Evolutionary conservation across 805 yeast genomes (phyloP).

Genomic region (Candida michaelii): DNA sequence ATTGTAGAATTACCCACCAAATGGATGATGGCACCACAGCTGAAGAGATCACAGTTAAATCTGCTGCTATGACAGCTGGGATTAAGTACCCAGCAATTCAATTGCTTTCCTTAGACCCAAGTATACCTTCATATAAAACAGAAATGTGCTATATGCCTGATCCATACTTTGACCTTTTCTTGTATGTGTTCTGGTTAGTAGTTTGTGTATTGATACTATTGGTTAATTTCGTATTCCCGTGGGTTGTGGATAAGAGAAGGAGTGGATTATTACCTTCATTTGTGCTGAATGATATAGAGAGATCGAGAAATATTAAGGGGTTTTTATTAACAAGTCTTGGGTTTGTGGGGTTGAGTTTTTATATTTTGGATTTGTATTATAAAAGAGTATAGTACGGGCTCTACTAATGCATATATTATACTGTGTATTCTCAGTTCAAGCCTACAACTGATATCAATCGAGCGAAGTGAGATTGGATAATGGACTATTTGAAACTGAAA

Average conservation of each 20-base stretch:
- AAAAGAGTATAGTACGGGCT: background rate
- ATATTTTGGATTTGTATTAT: constrained; percentile 6
- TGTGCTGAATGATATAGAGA: background rate
- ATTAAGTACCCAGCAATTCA: constrained; percentile 43
- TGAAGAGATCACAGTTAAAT: constrained; percentile 40
- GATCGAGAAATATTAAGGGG: background rate
- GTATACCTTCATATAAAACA: constrained; percentile 34
- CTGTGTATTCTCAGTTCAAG: too few relatives aligned
- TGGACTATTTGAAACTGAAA: constrained; percentile 31
- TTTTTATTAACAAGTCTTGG: background rate
- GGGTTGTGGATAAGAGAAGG: background rate
- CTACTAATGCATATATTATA: too few relatives aligned
- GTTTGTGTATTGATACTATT: constrained; percentile 15
- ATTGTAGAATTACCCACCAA: constrained; percentile 72
- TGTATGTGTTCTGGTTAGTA: constrained; percentile 28
- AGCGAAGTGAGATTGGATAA: background rate
- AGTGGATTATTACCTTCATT: constrained; percentile 1
- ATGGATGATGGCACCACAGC: constrained; percentile 11
- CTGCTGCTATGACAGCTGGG: constrained; percentile 44
- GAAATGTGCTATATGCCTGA: constrained; percentile 56
- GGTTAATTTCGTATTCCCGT: constrained; percentile 11
- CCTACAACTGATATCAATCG: too few relatives aligned
- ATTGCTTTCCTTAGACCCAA: constrained; percentile 31
- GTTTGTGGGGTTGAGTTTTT: background rate
- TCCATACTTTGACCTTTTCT: constrained; percentile 46